Conservation (phyloP, 768 basidiomycete species). For the Erythrobasidium yunnanense region DNA sequence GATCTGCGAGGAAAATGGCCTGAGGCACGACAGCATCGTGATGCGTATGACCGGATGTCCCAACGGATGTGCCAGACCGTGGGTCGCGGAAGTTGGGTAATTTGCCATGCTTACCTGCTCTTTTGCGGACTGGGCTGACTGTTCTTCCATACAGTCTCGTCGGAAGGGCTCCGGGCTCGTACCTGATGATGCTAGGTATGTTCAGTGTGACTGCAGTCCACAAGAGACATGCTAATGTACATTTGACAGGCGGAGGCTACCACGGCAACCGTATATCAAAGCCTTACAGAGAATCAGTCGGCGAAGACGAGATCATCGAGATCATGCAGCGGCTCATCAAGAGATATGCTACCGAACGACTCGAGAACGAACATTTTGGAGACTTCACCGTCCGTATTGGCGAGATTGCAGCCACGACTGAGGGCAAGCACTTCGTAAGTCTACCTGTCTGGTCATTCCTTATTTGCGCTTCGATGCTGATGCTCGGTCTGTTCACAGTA, state of each 20-base stretch:
- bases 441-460: not conserved
- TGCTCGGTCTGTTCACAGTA: not conserved
- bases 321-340: conserved; percentile 91
- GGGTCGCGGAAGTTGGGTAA: conserved; percentile 81
- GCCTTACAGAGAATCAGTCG: conserved; percentile 57
- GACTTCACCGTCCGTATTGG: conserved; percentile 89
- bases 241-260: too few species aligned
- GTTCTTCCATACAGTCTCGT: conserved; percentile 47
- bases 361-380: conserved; percentile 81
- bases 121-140: not conserved
- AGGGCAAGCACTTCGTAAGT: conserved; percentile 75
- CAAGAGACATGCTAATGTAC: too few species aligned
- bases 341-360: conserved; percentile 73
- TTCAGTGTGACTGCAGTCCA: too few species aligned
- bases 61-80: conserved; percentile 85
- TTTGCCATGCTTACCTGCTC: not conserved
- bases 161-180: conserved; percentile 85
- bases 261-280: conserved; percentile 90
- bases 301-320: conserved; percentile 47
- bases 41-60: conserved; percentile 95
- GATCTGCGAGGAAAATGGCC: conserved; percentile 82
- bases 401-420: conserved; percentile 73
- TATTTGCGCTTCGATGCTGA: not conserved
- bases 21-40: conserved; percentile 85
- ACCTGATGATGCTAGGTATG: conserved; percentile 88